These are phyloP conservation scores for Thalassiosira livingstoniorum DNA, from an alignment of 352 stramenopile genomes.

Conservation along the genomic window DNA sequence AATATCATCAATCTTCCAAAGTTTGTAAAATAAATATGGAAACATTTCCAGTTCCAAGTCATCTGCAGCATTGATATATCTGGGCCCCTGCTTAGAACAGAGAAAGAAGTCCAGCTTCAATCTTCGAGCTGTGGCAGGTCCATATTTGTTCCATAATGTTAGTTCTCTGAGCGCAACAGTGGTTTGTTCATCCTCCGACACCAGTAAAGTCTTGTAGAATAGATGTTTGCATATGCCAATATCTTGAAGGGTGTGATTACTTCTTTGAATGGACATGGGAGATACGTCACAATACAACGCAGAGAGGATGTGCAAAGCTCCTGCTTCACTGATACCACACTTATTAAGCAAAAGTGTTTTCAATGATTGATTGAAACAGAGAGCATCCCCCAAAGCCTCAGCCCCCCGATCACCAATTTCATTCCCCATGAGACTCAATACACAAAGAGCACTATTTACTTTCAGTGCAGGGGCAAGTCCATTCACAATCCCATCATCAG, in stretches of 20 bases:
- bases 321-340: constrained; percentile 27
- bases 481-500: not conserved
- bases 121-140: constrained; percentile 9
- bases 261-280: constrained; percentile 6
- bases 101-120: constrained; percentile 33
- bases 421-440: constrained; percentile 27
- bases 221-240: constrained; percentile 15
- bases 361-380: constrained; percentile 23
- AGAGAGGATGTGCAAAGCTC: constrained; percentile 2
- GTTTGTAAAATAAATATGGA: constrained; percentile 23
- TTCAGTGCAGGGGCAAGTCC: constrained; percentile 15
- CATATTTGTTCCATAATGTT: constrained; percentile 25
- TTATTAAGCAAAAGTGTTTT: constrained; percentile 38
- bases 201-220: not conserved
- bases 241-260: constrained; percentile 34
- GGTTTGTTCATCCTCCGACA: not conserved
- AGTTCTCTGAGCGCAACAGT: not conserved
- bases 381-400: constrained; percentile 1
- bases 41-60: constrained; percentile 18
- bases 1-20: constrained; percentile 27
- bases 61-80: constrained; percentile 18
- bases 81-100: constrained; percentile 6
- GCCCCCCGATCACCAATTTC: constrained; percentile 28
- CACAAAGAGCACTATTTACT: constrained; percentile 26
- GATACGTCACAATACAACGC: constrained; percentile 27